These are phyloP conservation scores for Meripilus lineatus DNA, from an alignment of 1,284 basidiomycete genomes.

Conservation along the genomic window DNA sequence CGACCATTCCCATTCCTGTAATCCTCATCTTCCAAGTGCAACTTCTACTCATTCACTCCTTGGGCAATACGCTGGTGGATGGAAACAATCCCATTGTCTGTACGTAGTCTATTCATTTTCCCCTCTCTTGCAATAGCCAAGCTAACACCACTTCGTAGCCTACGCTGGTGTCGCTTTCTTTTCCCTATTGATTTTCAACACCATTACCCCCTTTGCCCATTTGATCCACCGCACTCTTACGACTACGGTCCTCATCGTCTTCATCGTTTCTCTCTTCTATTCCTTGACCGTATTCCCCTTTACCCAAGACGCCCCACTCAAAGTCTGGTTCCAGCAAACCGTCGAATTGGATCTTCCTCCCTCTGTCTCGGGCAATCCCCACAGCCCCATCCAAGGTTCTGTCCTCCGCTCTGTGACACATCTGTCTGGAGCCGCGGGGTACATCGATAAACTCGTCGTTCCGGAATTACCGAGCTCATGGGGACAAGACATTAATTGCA, in stretches of 20 bases:
- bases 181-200: slow-evolving; percentile 46
- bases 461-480: slow-evolving; percentile 49
- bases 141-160: slow-evolving; percentile 31
- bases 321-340: slow-evolving; percentile 61
- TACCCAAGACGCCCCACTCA: slow-evolving; percentile 52
- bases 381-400: no score
- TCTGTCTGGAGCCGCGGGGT: slow-evolving; percentile 41
- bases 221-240: slow-evolving; percentile 46
- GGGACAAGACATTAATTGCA: slow-evolving; percentile 20
- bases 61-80: slow-evolving; percentile 58
- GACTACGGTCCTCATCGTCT: slow-evolving; percentile 34
- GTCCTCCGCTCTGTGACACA: slow-evolving; percentile 27
- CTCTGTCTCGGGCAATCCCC: no score
- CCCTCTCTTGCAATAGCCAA: neutral
- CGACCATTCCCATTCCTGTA: slow-evolving; percentile 53
- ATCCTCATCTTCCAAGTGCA: slow-evolving; percentile 52
- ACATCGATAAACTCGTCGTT: slow-evolving; percentile 38
- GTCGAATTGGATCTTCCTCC: slow-evolving; percentile 34
- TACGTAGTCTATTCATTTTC: slow-evolving; percentile 29
- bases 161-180: slow-evolving; percentile 43
- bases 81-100: slow-evolving; percentile 46
- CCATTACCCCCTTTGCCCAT: slow-evolving; percentile 56
- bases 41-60: slow-evolving; percentile 41
- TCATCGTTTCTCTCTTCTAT: slow-evolving; percentile 40
- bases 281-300: slow-evolving; percentile 57